phyloP scores from a whole-genome alignment of 331 rosid species.

The Malus hybrid region DNA sequence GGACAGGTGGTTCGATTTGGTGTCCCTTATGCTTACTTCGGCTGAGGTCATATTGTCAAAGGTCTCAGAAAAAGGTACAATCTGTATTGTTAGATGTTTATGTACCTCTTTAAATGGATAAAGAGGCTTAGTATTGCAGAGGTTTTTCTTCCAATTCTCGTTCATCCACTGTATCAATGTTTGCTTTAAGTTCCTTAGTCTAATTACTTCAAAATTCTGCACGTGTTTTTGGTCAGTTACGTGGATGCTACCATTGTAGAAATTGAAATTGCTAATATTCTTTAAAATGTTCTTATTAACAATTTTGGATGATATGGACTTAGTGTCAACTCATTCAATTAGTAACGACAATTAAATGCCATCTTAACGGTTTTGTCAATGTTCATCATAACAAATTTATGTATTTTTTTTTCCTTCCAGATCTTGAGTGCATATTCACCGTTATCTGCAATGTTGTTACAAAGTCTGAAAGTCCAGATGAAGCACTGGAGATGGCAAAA shows the following conservation, averaged over 20 bases:
- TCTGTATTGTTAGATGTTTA: not conserved
- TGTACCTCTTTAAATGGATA: not conserved
- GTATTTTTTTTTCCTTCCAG: conserved; percentile 27
- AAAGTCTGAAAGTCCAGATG: conserved; percentile 65
- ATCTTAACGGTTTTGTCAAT: not conserved
- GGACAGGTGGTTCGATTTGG: conserved; percentile 84
- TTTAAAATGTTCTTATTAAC: not conserved
- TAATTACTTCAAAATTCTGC: not conserved
- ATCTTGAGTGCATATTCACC: conserved; percentile 76
- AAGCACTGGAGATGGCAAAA: conserved; percentile 64
- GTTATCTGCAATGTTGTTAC: conserved; percentile 82
- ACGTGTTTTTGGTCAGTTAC: not conserved
- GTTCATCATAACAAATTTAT: not conserved
- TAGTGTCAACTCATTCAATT: not conserved
- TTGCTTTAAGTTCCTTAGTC: not conserved
- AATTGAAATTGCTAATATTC: not conserved
- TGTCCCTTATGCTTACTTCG: conserved; percentile 71
- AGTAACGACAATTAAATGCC: not conserved
- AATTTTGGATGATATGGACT: not conserved
- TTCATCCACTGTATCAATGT: not conserved
- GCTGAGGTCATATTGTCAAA: conserved; percentile 85
- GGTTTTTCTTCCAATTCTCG: not conserved
- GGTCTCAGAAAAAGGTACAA: conserved; percentile 84
- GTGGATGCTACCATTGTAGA: not conserved
- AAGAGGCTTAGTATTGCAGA: not conserved